Evolutionary conservation across 140 eudicot species (phyloP).

Genomic region (Senecio squalidus): DNA sequence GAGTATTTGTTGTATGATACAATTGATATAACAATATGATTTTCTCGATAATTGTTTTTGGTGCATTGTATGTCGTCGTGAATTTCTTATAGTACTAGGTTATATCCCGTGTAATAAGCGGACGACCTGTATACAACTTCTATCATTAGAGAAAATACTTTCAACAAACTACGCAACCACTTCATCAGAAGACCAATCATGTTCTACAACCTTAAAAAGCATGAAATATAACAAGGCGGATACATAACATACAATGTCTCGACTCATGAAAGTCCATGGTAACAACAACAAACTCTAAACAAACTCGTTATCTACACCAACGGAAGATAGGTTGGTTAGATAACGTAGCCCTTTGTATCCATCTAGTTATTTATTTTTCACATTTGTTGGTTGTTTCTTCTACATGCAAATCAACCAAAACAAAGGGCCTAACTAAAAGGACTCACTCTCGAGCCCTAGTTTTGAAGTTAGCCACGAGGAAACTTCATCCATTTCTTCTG

Average conservation of each 20-base stretch:
- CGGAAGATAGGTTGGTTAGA: background rate
- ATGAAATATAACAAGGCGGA: background rate
- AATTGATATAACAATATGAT: too few relatives aligned
- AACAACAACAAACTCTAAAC: background rate
- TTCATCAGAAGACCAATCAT: background rate
- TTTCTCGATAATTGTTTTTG: too few relatives aligned
- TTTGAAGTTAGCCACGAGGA: constrained; percentile 58
- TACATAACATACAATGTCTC: constrained; percentile 6
- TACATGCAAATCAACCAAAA: background rate
- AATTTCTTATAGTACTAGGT: too few relatives aligned
- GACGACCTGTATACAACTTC: too few relatives aligned
- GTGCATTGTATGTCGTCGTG: too few relatives aligned
- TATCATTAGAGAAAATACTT: too few relatives aligned
- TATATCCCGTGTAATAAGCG: too few relatives aligned
- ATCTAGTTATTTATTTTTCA: background rate
- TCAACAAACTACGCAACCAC: too few relatives aligned
- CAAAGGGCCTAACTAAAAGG: too few relatives aligned
- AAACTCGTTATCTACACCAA: background rate
- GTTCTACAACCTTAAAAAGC: background rate
- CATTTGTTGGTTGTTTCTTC: background rate
- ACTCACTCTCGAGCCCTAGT: constrained; percentile 46
- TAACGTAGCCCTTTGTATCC: background rate
- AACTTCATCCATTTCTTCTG: constrained; percentile 63
- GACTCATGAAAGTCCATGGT: background rate
- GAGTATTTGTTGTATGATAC: too few relatives aligned